phyloP scores from a whole-genome alignment of 2,329 filamentous ascomycete genomes.

The Stagonosporopsis cucurbitacearum region DNA sequence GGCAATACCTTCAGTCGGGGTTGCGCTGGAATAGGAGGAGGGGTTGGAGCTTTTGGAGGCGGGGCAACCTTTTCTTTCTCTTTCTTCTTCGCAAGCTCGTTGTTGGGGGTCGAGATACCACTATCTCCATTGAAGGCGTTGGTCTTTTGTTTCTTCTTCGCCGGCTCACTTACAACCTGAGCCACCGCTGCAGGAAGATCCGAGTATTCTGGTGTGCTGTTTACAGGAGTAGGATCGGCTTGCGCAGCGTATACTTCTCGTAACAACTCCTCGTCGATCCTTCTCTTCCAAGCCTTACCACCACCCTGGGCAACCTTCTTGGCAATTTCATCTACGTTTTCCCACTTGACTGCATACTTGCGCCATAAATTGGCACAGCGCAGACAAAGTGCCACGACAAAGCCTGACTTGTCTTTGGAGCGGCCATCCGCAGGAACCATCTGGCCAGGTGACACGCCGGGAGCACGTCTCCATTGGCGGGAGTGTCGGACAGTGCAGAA shows the following conservation, averaged over 20 bases:
- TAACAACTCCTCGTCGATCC: conserved; percentile 90
- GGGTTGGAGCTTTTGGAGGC: conserved; percentile 54
- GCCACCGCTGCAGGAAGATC: conserved; percentile 34
- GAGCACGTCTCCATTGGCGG: conserved; percentile 90
- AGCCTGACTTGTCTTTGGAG: conserved; percentile 77
- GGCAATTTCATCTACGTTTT: conserved; percentile 87
- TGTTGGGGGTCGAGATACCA: conserved; percentile 51
- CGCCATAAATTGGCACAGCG: conserved; percentile 94
- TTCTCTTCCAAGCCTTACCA: conserved; percentile 83
- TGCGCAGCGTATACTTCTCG: conserved; percentile 63
- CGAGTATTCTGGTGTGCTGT: conserved; percentile 36
- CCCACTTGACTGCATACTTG: conserved; percentile 94
- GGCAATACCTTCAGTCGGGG: conserved; percentile 80
- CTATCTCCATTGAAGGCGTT: conserved; percentile 56
- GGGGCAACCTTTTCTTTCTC: conserved; percentile 54
- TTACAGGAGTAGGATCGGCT: conserved; percentile 36
- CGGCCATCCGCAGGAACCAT: conserved; percentile 72
- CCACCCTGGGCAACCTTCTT: conserved; percentile 84
- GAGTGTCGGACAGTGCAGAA: conserved; percentile 84
- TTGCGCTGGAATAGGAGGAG: conserved; percentile 73
- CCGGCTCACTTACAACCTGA: conserved; percentile 53
- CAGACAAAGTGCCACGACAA: conserved; percentile 83
- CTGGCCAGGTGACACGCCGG: conserved; percentile 74
- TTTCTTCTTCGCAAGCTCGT: conserved; percentile 53
- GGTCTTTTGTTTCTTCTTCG: conserved; percentile 67